Evolutionary conservation across 495 filamentous ascomycete genomes (phyloP).

Genomic region (Bombardia bombarda): DNA sequence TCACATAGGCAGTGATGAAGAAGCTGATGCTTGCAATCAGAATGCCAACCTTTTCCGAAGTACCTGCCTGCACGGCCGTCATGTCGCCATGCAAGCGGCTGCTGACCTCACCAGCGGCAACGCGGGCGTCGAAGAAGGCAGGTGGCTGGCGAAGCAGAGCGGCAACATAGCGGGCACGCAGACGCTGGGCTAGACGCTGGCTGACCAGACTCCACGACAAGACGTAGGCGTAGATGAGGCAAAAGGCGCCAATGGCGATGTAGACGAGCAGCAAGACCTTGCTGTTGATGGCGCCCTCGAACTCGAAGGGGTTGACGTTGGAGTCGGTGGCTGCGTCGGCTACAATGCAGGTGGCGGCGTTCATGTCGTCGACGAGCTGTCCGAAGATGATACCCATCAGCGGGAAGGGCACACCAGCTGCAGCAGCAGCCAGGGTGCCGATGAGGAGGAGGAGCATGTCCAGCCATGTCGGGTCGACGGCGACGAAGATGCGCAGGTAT

Average conservation of each 20-base stretch:
- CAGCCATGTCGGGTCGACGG: slow-evolving; percentile 27
- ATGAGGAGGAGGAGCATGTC: slow-evolving; percentile 40
- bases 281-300: slow-evolving; percentile 41
- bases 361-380: slow-evolving; percentile 56
- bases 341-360: slow-evolving; percentile 42
- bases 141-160: slow-evolving; percentile 52
- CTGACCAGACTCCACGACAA: slow-evolving; percentile 53
- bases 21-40: slow-evolving; percentile 48
- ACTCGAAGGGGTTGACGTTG: slow-evolving; percentile 13
- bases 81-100: slow-evolving; percentile 53
- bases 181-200: slow-evolving; percentile 51
- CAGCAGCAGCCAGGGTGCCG: slow-evolving; percentile 48
- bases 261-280: slow-evolving; percentile 56
- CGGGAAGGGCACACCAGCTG: slow-evolving; percentile 58
- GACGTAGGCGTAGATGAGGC: slow-evolving; percentile 46
- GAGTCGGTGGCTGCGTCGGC: slow-evolving; percentile 9
- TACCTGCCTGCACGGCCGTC: slow-evolving; percentile 50
- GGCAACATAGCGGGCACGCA: slow-evolving; percentile 51
- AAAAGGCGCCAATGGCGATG: slow-evolving; percentile 51
- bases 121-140: slow-evolving; percentile 50
- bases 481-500: slow-evolving; percentile 14
- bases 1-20: slow-evolving; percentile 54
- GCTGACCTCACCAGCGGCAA: slow-evolving; percentile 47
- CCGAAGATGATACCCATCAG: slow-evolving; percentile 61
- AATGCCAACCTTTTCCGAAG: slow-evolving; percentile 59